Evolutionary conservation across 306 rosid genomes (phyloP), one percentile per base, ranked within the genome.

Genomic region (Ormosia emarginata): DNA sequence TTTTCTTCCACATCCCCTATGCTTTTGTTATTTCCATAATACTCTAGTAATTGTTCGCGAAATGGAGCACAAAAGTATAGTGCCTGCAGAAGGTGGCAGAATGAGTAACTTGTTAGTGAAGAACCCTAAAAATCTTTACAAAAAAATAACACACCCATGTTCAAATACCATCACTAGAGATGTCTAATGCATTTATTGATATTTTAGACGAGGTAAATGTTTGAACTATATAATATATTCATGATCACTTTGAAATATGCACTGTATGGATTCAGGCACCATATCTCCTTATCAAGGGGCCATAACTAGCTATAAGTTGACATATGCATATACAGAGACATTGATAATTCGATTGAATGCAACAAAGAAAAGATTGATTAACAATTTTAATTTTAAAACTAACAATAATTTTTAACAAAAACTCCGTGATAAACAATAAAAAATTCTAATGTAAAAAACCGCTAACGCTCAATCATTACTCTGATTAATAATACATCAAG

Each of bases 51-150:
- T 64, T 96, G 98, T 68, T 96, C 98, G 2, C 99, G 99, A 82
- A 96, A 96, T 47, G 99, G 99, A 84, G 94, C 99, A 75, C 99
- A 96, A 78, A 96, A 96, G 85, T 96, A 96, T 70, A 96, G 94
- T 14, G 99, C 99, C 99, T 94, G 93, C 85, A 82, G 41, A 67
- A 62, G 43, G 75, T 55, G 17, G 65, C 32, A 79, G 63, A 84
- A 81, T 41, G 40, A 81, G 61, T 39, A 59, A 73, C 73, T n/a
- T n/a, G 33, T 50, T 70, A 47, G 80, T 9, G 7, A 82, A 47
- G 17, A 68, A 77, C 82, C 29, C 29, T 68, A 14, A 65, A 75
- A 76, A 9, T 29, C 49, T 39, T 24, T 15, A 30, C 49, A 53
- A 34, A 81, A 59, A 53, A 39, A n/a, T 76, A 78, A 30, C 70